Evolutionary conservation across 2,329 filamentous ascomycete species (phyloP), one percentile per base, ranked within the genome.

Genomic region (Colletotrichum simmondsii): DNA sequence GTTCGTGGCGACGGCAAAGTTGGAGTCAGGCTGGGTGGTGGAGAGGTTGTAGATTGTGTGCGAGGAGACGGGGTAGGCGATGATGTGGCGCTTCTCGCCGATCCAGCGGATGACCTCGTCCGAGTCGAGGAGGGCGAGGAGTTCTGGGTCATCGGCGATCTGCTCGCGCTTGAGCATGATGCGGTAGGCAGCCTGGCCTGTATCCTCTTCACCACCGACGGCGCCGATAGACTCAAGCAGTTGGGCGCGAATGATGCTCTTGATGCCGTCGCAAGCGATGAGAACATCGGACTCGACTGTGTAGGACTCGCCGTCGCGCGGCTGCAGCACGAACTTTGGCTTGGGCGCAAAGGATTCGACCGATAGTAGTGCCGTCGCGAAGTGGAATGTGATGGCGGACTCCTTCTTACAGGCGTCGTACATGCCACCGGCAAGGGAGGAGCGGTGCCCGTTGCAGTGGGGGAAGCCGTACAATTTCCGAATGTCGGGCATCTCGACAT

Each of bases 391-490:
- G 79, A 96, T 91, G 46, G 85, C 85, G 22, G 87, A 80, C 77
- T 93, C 87, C 59, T 85, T 84, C 77, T 90, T 85, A 82, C 93
- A 95, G n/a, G 89, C 93, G 60, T 92, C 86, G 81, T 91, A 95
- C 37, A 96, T 83, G 6, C 89, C 88, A 46, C 89, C 88, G 6
- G 94, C 93, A 4, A 96, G 87, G 10, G 92, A 93, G 0, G 92
- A 87, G 24, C 94, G 90, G 80, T 97, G 94, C 8, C 93, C 94
- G 5, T 94, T 93, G 88, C 94, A 95, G 83, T 96, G 94, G 0
- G 93, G 91, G 79, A 93, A 95, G 46, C 89, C 89, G 79, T 95
- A 96, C 37, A 88, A 91, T 10, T 89, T 83, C 62, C 88, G 84
- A 75, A 96, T 91, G 76, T 94, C 91, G 37, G 85, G 85, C 78